phyloP scores from a whole-genome alignment of 2,329 filamentous ascomycete genomes.

The Dryadomyces quercivorus region DNA sequence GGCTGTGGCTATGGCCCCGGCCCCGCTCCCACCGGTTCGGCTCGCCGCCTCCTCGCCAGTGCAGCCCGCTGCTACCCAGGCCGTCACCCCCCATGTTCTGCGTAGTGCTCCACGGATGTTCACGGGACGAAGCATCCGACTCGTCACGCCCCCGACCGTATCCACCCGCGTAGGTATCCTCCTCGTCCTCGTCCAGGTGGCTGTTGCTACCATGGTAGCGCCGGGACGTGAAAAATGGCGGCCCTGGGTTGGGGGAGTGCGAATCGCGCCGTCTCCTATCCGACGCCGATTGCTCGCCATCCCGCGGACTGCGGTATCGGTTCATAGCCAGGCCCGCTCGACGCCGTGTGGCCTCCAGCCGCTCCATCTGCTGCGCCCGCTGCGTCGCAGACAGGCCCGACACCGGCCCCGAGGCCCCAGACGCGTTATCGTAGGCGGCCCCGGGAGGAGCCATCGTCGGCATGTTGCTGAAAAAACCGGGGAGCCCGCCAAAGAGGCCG shows the following conservation, averaged over 20 bases:
- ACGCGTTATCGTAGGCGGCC: neutral
- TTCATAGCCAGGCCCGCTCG: neutral
- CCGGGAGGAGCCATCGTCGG: neutral
- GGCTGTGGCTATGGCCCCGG: neutral
- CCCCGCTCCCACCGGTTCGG: neutral
- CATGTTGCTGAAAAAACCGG: neutral
- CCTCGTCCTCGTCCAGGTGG: neutral
- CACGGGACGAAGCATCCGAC: neutral
- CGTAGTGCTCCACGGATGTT: neutral
- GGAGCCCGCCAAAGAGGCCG: neutral
- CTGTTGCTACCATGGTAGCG: neutral
- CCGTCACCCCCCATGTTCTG: neutral
- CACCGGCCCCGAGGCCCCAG: neutral
- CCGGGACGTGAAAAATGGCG: neutral
- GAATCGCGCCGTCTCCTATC: slow-evolving; percentile 2
- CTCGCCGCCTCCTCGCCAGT: neutral
- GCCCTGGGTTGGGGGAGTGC: neutral
- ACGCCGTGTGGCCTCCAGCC: neutral
- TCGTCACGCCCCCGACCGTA: neutral
- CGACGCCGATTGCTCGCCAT: neutral
- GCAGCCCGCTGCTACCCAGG: neutral
- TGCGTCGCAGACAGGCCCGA: neutral
- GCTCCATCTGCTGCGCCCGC: neutral
- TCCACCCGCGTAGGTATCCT: neutral
- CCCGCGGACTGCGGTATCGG: slow-evolving; percentile 1